These are phyloP conservation scores for Vigna mungo DNA, from an alignment of 306 rosid species.

Conservation along the genomic window DNA sequence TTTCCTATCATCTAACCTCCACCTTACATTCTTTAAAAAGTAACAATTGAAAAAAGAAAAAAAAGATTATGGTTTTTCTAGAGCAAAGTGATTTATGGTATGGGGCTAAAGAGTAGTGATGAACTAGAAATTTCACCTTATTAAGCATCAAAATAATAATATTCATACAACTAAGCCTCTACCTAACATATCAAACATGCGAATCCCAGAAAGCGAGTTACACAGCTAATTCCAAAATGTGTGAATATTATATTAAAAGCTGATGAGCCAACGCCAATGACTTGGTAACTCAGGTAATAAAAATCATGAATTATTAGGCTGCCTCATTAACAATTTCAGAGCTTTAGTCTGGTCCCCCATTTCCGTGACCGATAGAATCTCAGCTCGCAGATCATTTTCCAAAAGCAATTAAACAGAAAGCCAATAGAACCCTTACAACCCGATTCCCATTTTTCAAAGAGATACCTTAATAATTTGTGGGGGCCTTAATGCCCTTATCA, in stretches of 20 bases:
- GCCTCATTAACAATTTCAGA: neutral
- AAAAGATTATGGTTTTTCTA: too few relatives aligned
- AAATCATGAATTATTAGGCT: neutral
- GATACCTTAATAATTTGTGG: conserved; percentile 34
- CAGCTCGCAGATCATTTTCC: neutral
- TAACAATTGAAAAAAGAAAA: too few relatives aligned
- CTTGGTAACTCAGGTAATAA: neutral
- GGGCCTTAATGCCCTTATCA: conserved; percentile 11
- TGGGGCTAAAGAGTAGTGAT: too few relatives aligned
- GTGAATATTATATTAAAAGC: neutral
- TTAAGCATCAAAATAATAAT: too few relatives aligned
- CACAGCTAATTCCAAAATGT: conserved; percentile 6
- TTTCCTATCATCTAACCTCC: too few relatives aligned
- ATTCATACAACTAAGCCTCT: conserved; percentile 10
- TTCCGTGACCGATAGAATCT: conserved; percentile 35
- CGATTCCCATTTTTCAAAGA: neutral
- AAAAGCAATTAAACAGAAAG: conserved; percentile 20
- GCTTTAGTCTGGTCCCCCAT: conserved; percentile 37
- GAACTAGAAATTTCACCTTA: too few relatives aligned
- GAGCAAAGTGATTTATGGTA: too few relatives aligned
- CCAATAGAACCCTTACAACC: conserved; percentile 15
- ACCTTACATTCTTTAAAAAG: too few relatives aligned
- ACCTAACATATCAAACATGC: conserved; percentile 18
- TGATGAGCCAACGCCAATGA: neutral
- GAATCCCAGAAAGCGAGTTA: conserved; percentile 23